A percentile compares a stretch with the other conserved stretches of the same genome.
These are phyloP conservation scores for Agapanthus africanus DNA, from an alignment of 106 monocot species.

Conservation along the genomic window DNA sequence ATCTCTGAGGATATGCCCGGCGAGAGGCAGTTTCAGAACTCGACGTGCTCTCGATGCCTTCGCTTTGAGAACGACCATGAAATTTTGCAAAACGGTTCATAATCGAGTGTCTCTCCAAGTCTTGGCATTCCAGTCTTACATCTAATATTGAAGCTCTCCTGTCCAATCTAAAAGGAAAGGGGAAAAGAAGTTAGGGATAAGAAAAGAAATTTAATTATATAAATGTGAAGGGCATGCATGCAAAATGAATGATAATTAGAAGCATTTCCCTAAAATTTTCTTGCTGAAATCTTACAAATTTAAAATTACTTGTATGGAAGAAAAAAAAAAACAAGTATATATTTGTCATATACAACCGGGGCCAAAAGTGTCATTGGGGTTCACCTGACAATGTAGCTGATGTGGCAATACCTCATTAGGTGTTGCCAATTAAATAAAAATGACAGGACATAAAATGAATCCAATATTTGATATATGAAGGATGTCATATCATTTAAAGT, in stretches of 20 bases:
- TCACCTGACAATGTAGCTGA: too few relatives aligned
- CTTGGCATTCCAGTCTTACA: conserved; percentile 48
- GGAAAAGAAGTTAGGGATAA: background rate
- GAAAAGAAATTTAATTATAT: background rate
- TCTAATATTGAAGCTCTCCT: conserved; percentile 35
- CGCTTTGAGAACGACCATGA: conserved; percentile 36
- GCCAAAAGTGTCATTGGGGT: too few relatives aligned
- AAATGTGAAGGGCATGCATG: background rate
- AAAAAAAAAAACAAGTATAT: background rate
- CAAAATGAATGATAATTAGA: too few relatives aligned
- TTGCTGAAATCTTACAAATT: too few relatives aligned
- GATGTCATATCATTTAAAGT: too few relatives aligned
- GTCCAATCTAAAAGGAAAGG: conserved; percentile 34
- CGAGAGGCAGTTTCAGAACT: conserved; percentile 9
- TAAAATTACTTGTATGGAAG: background rate
- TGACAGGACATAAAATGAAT: too few relatives aligned
- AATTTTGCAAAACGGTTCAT: conserved; percentile 70
- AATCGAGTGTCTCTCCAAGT: conserved; percentile 51
- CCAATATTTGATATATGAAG: too few relatives aligned
- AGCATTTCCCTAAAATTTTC: too few relatives aligned
- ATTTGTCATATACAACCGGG: background rate
- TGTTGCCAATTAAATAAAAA: too few relatives aligned
- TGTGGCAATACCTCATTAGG: too few relatives aligned
- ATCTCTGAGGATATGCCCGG: conserved; percentile 16
- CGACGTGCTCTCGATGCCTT: conserved; percentile 30